Conservation (phyloP, 1,139 yeast genomes). For the Debaryomycetaceae sp. region DNA sequence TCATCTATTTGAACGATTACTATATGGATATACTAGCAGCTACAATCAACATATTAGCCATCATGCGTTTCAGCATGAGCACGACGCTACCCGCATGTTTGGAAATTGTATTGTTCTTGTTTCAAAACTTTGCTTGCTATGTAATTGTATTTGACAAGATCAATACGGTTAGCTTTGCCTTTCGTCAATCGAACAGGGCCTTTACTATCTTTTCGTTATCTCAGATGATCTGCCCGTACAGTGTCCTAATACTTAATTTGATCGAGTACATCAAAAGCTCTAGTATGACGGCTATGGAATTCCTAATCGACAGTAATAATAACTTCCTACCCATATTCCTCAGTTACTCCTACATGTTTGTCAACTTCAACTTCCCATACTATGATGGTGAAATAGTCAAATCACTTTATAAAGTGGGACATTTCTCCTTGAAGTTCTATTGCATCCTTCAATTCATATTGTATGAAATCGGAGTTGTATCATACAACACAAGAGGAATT, state of each 20-base stretch:
- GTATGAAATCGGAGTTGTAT: conserved; percentile 16
- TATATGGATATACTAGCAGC: conserved; percentile 15
- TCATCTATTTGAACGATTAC: conserved; percentile 10
- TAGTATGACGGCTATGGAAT: conserved; percentile 1
- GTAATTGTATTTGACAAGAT: neutral
- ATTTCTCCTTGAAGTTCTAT: conserved; percentile 21
- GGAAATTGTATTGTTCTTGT: conserved; percentile 1
- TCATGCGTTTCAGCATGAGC: conserved; percentile 14
- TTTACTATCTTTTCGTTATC: conserved; percentile 7
- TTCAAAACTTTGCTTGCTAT: conserved; percentile 2
- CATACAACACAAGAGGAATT: conserved; percentile 7
- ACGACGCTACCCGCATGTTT: conserved; percentile 1
- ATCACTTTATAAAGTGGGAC: conserved; percentile 12
- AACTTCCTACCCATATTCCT: conserved; percentile 24
- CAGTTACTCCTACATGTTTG: conserved; percentile 21
- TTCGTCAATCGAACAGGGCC: conserved; percentile 4
- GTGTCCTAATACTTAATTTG: conserved; percentile 13
- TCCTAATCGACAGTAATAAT: conserved; percentile 20
- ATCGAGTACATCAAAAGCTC: conserved; percentile 7
- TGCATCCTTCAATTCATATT: conserved; percentile 22
- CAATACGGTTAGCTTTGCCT: conserved; percentile 4
- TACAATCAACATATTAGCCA: conserved; percentile 16
- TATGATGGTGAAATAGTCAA: conserved; percentile 4
- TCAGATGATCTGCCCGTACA: conserved; percentile 12
- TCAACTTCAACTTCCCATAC: conserved; percentile 16